Percentiles rank a stretch among this genome's conserved stretches.
These are phyloP conservation scores for Kandelia obovata DNA, from an alignment of 345 rosid genomes.

Conservation along the genomic window DNA sequence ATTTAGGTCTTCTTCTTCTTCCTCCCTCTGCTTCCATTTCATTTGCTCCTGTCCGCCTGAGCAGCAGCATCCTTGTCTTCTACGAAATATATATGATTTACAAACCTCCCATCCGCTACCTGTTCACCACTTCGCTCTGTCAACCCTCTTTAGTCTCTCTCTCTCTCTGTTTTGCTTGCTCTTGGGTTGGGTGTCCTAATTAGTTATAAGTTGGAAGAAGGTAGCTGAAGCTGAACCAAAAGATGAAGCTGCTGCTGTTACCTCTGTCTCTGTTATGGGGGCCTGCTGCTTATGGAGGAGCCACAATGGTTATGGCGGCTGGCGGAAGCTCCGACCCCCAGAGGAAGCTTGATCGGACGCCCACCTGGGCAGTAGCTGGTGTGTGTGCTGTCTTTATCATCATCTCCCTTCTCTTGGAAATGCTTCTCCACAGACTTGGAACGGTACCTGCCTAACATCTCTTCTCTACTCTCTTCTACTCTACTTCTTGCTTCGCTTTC, in stretches of 20 bases:
- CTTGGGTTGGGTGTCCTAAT: too few species aligned
- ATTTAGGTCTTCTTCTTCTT: too few species aligned
- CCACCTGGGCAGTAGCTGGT: slow-evolving; percentile 92
- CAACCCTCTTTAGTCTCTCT: too few species aligned
- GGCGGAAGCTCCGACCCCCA: not conserved
- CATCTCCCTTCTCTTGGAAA: slow-evolving; percentile 69
- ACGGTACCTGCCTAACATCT: slow-evolving; percentile 29
- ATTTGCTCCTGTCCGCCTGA: too few species aligned
- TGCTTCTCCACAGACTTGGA: slow-evolving; percentile 71
- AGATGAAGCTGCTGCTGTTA: slow-evolving; percentile 8
- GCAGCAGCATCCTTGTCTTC: too few species aligned
- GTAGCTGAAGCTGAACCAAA: too few species aligned
- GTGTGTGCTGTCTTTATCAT: slow-evolving; percentile 76
- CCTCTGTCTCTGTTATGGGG: not conserved
- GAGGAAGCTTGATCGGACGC: slow-evolving; percentile 71
- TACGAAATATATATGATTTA: too few species aligned
- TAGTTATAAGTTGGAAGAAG: too few species aligned
- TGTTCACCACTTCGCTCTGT: too few species aligned
- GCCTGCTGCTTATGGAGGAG: slow-evolving; percentile 6
- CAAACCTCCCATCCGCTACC: too few species aligned
- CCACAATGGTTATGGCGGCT: slow-evolving; percentile 14
- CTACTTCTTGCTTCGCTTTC: not conserved
- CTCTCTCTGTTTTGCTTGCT: too few species aligned
- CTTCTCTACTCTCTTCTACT: not conserved
- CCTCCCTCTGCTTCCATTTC: too few species aligned